Evolutionary conservation across 1,139 yeast genomes (phyloP).

Genomic region (Magnusiomyces paraingens): DNA sequence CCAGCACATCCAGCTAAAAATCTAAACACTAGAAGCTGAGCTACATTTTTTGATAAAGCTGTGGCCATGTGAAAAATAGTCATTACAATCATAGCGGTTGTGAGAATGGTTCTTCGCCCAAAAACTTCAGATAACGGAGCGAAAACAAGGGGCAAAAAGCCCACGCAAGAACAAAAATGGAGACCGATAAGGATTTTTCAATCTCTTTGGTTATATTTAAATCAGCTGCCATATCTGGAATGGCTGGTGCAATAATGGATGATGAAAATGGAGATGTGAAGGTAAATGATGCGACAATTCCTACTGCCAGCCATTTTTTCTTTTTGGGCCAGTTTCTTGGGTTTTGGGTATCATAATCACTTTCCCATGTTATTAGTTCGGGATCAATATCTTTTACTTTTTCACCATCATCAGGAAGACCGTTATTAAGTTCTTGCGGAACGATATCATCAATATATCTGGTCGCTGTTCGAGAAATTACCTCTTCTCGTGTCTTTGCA

Average conservation of each 20-base stretch:
- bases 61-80: conserved; percentile 53
- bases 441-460: conserved; percentile 12
- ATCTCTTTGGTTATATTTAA: conserved; percentile 37
- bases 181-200: conserved; percentile 45
- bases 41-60: conserved; percentile 46
- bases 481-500: conserved; percentile 5
- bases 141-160: conserved; percentile 53
- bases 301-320: conserved; percentile 41
- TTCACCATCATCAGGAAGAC: conserved; percentile 35
- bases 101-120: conserved; percentile 49
- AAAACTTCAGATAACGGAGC: conserved; percentile 58
- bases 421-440: conserved; percentile 8
- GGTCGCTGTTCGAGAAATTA: neutral
- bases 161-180: conserved; percentile 58
- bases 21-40: conserved; percentile 52
- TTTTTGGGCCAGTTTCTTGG: conserved; percentile 53
- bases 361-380: conserved; percentile 61
- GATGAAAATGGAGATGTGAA: conserved; percentile 55
- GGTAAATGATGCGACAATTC: conserved; percentile 48
- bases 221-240: conserved; percentile 40
- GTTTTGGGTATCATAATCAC: conserved; percentile 50
- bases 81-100: conserved; percentile 45
- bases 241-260: conserved; percentile 55
- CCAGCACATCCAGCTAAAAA: conserved; percentile 62
- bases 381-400: conserved; percentile 51